phyloP scores from a whole-genome alignment of 208 protist genomes.

The Angomonas deanei region DNA sequence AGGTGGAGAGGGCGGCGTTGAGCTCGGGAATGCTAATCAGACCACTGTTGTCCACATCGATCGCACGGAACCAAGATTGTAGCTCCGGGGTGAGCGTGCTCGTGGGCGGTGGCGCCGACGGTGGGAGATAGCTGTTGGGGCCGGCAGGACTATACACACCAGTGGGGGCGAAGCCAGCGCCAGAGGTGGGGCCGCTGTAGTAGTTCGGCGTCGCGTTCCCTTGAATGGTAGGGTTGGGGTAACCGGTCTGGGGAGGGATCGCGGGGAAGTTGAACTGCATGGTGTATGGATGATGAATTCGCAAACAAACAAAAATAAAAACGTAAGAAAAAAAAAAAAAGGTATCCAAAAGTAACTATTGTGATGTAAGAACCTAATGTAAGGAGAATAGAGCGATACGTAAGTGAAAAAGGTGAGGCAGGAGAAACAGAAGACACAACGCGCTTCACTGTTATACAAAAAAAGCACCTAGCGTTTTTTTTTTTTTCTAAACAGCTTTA shows the following conservation, averaged over 20 bases:
- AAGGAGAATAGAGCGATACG: no score
- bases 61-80: conserved; percentile 48
- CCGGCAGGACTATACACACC: not conserved
- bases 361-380: no score
- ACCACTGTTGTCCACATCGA: conserved; percentile 56
- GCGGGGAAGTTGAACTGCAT: not conserved
- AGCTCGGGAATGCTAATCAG: conserved; percentile 58
- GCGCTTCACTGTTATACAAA: no score
- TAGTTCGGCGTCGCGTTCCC: not conserved
- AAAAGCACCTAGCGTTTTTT: no score
- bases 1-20: conserved; percentile 44
- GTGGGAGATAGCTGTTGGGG: no score
- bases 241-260: not conserved
- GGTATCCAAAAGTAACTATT: not conserved
- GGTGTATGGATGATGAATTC: not conserved
- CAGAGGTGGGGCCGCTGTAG: not conserved
- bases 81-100: conserved; percentile 16
- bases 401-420: no score
- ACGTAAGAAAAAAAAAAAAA: not conserved
- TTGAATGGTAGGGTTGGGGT: not conserved
- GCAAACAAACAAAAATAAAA: not conserved
- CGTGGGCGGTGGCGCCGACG: not conserved
- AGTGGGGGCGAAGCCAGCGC: not conserved
- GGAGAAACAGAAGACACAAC: no score
- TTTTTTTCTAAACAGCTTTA: no score